phyloP scores from a whole-genome alignment of 1,284 basidiomycete genomes.

The Malassezia equina region DNA sequence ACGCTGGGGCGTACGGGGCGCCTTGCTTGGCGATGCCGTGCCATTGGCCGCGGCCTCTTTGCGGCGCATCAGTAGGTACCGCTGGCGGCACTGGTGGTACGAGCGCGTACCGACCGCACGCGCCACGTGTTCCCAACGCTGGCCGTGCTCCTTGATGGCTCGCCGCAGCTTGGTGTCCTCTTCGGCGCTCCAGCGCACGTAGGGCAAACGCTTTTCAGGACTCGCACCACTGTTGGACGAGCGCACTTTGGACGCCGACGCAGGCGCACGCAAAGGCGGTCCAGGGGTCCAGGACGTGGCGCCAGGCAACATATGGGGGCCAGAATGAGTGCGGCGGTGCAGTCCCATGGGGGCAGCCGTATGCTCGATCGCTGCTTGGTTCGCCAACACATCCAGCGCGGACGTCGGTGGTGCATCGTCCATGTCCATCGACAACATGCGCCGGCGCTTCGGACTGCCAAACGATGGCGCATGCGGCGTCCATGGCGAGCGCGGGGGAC shows the following conservation, averaged over 20 bases:
- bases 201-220: slow-evolving; percentile 44
- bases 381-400: slow-evolving; percentile 45
- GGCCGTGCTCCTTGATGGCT: slow-evolving; percentile 44
- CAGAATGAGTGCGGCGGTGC: slow-evolving; percentile 5
- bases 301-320: not conserved
- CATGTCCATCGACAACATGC: slow-evolving; percentile 28
- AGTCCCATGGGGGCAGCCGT: slow-evolving; percentile 10
- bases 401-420: slow-evolving; percentile 15
- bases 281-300: slow-evolving; percentile 1
- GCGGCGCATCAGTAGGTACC: slow-evolving; percentile 45
- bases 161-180: slow-evolving; percentile 43
- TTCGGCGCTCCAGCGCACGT: slow-evolving; percentile 44
- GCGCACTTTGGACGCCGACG: slow-evolving; percentile 5
- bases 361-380: slow-evolving; percentile 43
- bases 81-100: slow-evolving; percentile 47
- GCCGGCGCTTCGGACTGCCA: slow-evolving; percentile 42
- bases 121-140: slow-evolving; percentile 46
- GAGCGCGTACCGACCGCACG: slow-evolving; percentile 44
- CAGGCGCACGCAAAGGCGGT: not conserved
- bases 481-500: not conserved
- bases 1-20: not conserved
- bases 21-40: slow-evolving; percentile 13
- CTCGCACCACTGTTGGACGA: slow-evolving; percentile 33
- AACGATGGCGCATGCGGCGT: slow-evolving; percentile 12
- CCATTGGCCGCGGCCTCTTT: slow-evolving; percentile 38